Conservation (phyloP, 768 basidiomycete genomes). For the Crucibulum laeve region DNA sequence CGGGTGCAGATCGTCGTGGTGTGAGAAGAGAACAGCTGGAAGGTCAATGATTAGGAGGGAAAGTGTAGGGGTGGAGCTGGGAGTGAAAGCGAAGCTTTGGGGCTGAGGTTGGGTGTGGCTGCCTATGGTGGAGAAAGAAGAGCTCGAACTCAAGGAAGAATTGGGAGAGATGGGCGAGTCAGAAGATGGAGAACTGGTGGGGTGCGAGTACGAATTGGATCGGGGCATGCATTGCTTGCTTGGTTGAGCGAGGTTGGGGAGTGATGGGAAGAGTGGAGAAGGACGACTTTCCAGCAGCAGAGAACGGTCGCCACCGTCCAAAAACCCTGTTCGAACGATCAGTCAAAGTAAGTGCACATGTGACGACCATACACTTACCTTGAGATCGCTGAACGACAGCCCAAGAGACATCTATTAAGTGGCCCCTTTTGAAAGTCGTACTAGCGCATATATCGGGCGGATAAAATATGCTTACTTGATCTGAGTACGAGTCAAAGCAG, state of each 20-base stretch:
- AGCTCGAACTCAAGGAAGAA: background rate
- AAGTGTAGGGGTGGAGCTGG: conserved; percentile 37
- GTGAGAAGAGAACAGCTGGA: conserved; percentile 63
- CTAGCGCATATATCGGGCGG: conserved; percentile 3
- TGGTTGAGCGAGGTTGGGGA: no score
- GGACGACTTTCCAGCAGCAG: conserved; percentile 51
- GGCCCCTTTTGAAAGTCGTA: conserved; percentile 43
- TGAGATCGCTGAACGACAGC: conserved; percentile 85
- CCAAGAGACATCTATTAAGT: conserved; percentile 80
- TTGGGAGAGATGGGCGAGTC: conserved; percentile 24
- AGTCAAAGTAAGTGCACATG: background rate
- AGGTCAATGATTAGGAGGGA: conserved; percentile 62
- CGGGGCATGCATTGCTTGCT: conserved; percentile 21
- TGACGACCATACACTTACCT: conserved; percentile 33
- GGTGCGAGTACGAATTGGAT: conserved; percentile 17
- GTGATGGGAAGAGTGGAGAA: no score
- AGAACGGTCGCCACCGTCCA: conserved; percentile 78
- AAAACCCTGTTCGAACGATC: conserved; percentile 48
- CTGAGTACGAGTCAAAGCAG: conserved; percentile 59
- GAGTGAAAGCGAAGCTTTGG: no score
- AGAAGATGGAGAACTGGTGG: conserved; percentile 22
- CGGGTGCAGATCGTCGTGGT: conserved; percentile 64
- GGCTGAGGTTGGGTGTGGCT: no score
- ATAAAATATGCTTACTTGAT: conserved; percentile 46
- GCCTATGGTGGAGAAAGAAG: no score